Evolutionary conservation across 2,329 filamentous ascomycete species (phyloP), one percentile per base, ranked within the genome.

Genomic region (Diaporthe ilicicola): DNA sequence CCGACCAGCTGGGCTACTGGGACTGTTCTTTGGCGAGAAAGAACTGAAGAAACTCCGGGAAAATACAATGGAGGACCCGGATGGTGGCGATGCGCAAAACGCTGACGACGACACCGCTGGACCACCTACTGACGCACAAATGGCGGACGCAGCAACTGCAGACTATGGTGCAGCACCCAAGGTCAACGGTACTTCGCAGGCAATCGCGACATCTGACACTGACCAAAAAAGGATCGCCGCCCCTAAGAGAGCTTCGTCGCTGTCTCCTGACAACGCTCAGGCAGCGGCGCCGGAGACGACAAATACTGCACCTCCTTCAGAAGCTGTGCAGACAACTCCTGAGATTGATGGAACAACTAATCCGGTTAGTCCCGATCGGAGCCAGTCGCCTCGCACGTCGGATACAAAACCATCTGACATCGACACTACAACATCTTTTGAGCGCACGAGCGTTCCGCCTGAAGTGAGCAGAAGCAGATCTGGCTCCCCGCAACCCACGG

Each of bases 11-110:
- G 86, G 87, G 1, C 79, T 91, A 0, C 78, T 91, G 1, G 88
- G 88, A 0, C 80, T 90, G 37, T 83, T 91, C 27, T 91, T 91
- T 73, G 87, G 84, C 50, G 89, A 89, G 75, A 85, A 86, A 0
- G 89, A 91, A 72, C 75, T 90, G 50, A 84, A 87, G 72, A 82
- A 86, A 72, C 81, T 91, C 59, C 83, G 87, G 66, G 78, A 82
- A 4, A 81, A 86, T 48, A 79, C 80, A 37, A 75, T 70, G 17
- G 74, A 67, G 1, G 76, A 77, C 0, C 70, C 75, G 19, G 68
- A 76, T 22, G 76, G 78, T 1, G 74, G 70, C 8, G 70, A 75
- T 27, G 67, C 15, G 15, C 68, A 69, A 13, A 64, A 67, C 56
- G 51, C 32, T 75, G 75, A 78, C 65, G 70, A 67, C 48, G 75